Conservation (phyloP, 345 rosid species). For the Syzygium aqueum region DNA sequence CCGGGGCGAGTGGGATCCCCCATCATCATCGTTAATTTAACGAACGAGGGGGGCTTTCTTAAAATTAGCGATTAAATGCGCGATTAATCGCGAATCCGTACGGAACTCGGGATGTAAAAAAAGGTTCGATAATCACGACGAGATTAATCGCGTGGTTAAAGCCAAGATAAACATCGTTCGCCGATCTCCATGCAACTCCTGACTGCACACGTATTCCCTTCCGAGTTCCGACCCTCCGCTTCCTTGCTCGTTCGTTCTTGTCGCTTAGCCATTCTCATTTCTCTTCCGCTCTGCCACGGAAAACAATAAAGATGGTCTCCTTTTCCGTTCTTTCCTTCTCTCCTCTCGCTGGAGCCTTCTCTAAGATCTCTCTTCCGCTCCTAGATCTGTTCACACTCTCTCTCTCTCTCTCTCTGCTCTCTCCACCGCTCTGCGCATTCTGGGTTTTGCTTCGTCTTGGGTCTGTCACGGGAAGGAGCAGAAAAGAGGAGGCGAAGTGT, state of each 20-base stretch:
- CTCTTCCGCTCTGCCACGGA: background rate
- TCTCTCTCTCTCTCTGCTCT: background rate
- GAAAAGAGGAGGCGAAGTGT: background rate
- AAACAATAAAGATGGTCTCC: background rate
- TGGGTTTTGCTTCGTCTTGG: background rate
- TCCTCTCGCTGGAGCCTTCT: background rate
- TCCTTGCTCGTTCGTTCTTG: background rate
- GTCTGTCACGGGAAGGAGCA: background rate
- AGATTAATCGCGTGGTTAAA: background rate
- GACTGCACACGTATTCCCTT: conserved; percentile 36
- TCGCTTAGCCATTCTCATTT: background rate
- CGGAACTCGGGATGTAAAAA: too few species aligned
- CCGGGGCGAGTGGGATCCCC: conserved; percentile 17
- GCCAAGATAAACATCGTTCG: background rate
- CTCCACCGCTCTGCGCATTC: background rate
- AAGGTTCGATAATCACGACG: too few species aligned
- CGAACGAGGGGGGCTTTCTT: background rate
- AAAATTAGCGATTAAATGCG: too few species aligned
- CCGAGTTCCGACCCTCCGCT: too few species aligned
- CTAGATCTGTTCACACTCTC: background rate
- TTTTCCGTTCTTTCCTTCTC: background rate
- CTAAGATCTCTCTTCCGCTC: background rate
- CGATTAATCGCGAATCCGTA: too few species aligned
- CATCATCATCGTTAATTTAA: too few species aligned
- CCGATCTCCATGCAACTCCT: conserved; percentile 24